Evolutionary conservation across 2,329 filamentous ascomycete species (phyloP).

Genomic region (Colletotrichum lentis): DNA sequence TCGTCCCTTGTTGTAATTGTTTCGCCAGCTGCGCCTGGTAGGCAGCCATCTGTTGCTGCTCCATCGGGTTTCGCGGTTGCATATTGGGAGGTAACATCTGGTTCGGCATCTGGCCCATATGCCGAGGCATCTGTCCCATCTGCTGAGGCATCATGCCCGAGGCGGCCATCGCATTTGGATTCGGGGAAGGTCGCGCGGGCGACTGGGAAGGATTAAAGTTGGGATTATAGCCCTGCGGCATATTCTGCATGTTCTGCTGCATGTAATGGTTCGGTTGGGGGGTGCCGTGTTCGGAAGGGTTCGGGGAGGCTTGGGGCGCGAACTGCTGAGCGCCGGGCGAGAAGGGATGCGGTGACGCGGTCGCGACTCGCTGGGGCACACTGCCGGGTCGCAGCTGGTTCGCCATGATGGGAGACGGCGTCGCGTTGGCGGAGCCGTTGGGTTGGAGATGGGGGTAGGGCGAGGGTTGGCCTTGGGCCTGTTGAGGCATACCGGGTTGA

Average conservation of each 20-base stretch:
- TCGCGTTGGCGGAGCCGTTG: slow-evolving; percentile 82
- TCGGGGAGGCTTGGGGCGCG: slow-evolving; percentile 75
- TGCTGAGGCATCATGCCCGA: slow-evolving; percentile 61
- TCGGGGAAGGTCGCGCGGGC: slow-evolving; percentile 63
- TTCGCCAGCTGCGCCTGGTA: slow-evolving; percentile 87
- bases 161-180: slow-evolving; percentile 60
- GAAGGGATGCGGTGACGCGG: slow-evolving; percentile 91
- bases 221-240: slow-evolving; percentile 66
- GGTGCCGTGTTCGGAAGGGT: slow-evolving; percentile 78
- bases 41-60: slow-evolving; percentile 76
- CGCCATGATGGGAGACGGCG: slow-evolving; percentile 90
- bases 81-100: slow-evolving; percentile 48
- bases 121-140: slow-evolving; percentile 57
- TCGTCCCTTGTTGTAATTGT: slow-evolving; percentile 70
- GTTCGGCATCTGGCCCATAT: slow-evolving; percentile 46
- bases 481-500: slow-evolving; percentile 70
- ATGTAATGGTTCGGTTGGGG: slow-evolving; percentile 78
- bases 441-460: slow-evolving; percentile 85
- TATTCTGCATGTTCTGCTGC: slow-evolving; percentile 67
- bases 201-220: slow-evolving; percentile 66
- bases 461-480: slow-evolving; percentile 69
- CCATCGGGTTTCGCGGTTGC: slow-evolving; percentile 65
- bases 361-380: slow-evolving; percentile 83
- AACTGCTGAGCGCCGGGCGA: slow-evolving; percentile 80
- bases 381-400: slow-evolving; percentile 77